Conservation (phyloP, 345 rosid genomes). For the Lenwebbia sp. region DNA sequence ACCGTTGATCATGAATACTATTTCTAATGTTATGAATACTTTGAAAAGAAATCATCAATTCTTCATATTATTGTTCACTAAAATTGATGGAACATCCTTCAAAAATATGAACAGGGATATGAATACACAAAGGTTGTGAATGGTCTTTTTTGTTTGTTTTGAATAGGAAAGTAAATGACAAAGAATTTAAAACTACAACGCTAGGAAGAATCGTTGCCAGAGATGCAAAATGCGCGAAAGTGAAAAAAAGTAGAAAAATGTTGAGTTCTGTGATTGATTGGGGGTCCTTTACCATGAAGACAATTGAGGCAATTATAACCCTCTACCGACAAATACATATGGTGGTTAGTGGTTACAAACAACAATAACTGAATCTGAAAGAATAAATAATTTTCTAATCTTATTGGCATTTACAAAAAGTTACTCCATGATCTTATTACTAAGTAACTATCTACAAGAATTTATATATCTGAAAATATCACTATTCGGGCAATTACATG, state of each 20-base stretch:
- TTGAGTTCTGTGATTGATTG: background rate
- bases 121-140: background rate
- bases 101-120: background rate
- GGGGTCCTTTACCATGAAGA: background rate
- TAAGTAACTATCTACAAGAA: background rate
- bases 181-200: background rate
- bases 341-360: background rate
- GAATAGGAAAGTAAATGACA: background rate
- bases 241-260: background rate
- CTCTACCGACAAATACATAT: background rate
- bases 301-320: background rate
- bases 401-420: background rate
- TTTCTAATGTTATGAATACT: background rate
- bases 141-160: background rate
- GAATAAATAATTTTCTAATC: background rate
- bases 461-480: background rate
- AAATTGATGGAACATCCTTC: background rate
- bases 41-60: background rate
- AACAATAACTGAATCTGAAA: background rate
- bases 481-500: background rate
- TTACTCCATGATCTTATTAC: background rate
- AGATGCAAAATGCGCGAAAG: background rate
- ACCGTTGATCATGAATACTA: too few relatives aligned
- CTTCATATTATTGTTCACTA: background rate
- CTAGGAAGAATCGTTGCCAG: background rate